phyloP scores from a whole-genome alignment of 139 green algal species.

The Chlamydomonas incerta region DNA sequence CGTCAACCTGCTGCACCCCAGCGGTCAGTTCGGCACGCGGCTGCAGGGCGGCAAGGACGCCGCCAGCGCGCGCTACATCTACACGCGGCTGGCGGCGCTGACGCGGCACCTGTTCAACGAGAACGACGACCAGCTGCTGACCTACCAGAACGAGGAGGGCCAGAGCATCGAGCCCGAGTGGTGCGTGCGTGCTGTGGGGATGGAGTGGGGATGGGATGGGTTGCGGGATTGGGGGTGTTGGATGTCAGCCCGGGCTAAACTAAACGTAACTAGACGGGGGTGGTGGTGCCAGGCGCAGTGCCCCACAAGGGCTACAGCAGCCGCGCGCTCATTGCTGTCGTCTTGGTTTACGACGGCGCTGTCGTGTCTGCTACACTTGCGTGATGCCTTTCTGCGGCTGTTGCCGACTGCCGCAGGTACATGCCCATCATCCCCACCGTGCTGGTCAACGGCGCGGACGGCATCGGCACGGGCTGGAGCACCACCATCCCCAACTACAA shows the following conservation, averaged over 20 bases:
- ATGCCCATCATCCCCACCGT: slow-evolving; percentile 90
- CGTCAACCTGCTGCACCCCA: slow-evolving; percentile 93
- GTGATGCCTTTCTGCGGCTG: too few relatives aligned
- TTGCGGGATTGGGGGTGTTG: too few relatives aligned
- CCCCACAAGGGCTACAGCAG: too few relatives aligned
- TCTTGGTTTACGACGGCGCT: too few relatives aligned
- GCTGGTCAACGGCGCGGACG: slow-evolving; percentile 96
- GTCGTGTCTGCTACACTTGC: too few relatives aligned
- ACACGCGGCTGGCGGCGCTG: slow-evolving; percentile 89
- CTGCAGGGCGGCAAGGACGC: slow-evolving; percentile 97
- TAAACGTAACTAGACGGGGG: too few relatives aligned
- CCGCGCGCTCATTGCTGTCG: too few relatives aligned
- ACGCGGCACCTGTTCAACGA: slow-evolving; percentile 93
- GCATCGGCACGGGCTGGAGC: slow-evolving; percentile 99
- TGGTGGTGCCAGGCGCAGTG: too few relatives aligned
- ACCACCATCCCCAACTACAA: slow-evolving; percentile 99
- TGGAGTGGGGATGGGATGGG: background rate
- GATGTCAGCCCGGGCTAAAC: too few relatives aligned
- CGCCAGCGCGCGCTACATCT: slow-evolving; percentile 96
- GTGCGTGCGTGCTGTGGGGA: slow-evolving; percentile 53
- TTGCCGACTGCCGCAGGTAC: slow-evolving; percentile 71
- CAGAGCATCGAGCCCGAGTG: slow-evolving; percentile 96
- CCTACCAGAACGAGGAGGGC: slow-evolving; percentile 97
- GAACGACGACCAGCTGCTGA: slow-evolving; percentile 92
- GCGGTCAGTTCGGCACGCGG: slow-evolving; percentile 92